Conservation (phyloP, 768 basidiomycete species). For the Lactarius deliciosus region DNA sequence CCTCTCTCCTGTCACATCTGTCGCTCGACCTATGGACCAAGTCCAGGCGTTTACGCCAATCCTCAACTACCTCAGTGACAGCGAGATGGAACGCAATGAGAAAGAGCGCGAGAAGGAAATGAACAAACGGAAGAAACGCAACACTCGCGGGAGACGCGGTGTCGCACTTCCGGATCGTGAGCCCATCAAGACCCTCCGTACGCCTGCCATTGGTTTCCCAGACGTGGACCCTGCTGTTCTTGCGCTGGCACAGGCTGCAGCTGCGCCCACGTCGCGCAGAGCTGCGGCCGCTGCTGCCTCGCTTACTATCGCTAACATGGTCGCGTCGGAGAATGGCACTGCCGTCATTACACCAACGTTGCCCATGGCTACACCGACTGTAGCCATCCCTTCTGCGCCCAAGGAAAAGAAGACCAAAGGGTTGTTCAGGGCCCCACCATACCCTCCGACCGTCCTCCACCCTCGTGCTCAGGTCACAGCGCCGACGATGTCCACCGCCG, state of each 20-base stretch:
- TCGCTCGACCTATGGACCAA: constrained; percentile 73
- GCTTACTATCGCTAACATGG: constrained; percentile 86
- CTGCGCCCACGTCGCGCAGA: constrained; percentile 68
- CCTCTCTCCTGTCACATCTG: constrained; percentile 74
- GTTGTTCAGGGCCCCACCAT: constrained; percentile 69
- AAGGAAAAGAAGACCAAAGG: constrained; percentile 73
- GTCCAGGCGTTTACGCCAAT: constrained; percentile 80
- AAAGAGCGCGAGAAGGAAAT: constrained; percentile 93
- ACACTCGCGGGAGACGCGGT: constrained; percentile 78
- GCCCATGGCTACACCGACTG: constrained; percentile 42
- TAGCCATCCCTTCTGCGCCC: constrained; percentile 41
- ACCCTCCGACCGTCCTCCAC: constrained; percentile 52
- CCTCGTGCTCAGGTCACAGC: constrained; percentile 59
- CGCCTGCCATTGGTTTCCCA: constrained; percentile 83
- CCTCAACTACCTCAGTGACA: constrained; percentile 86
- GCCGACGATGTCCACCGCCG: constrained; percentile 67
- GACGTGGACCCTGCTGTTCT: constrained; percentile 71
- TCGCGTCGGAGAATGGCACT: constrained; percentile 86
- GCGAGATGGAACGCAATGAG: constrained; percentile 86
- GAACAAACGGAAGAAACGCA: constrained; percentile 79
- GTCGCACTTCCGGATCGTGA: constrained; percentile 90
- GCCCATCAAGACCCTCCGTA: constrained; percentile 86
- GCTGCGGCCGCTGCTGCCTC: constrained; percentile 86
- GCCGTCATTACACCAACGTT: constrained; percentile 46
- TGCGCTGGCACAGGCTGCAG: constrained; percentile 62